A percentile compares a stretch with the other conserved stretches of the same genome.
These are phyloP conservation scores for Cydonia oblonga DNA, from an alignment of 331 rosid species.

Conservation along the genomic window DNA sequence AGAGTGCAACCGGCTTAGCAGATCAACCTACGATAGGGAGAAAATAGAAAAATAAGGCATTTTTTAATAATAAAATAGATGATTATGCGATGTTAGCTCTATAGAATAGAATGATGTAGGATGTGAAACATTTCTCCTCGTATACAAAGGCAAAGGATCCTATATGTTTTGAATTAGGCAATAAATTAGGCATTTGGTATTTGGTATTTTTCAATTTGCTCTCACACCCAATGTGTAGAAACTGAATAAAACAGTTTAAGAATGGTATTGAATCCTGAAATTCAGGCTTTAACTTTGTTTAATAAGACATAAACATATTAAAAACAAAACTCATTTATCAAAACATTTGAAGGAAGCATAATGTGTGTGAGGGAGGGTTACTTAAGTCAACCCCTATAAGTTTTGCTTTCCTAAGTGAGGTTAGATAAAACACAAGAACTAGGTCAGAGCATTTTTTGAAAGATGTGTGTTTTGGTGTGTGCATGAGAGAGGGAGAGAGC, in stretches of 20 bases:
- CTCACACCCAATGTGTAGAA: conserved; percentile 34
- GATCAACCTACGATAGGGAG: conserved; percentile 59
- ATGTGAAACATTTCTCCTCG: too few relatives aligned
- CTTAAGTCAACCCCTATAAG: not conserved
- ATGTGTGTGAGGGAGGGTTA: not conserved
- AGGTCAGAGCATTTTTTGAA: not conserved
- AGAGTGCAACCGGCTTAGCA: conserved; percentile 63
- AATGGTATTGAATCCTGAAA: conserved; percentile 7
- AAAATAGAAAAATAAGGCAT: not conserved
- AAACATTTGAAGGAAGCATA: not conserved
- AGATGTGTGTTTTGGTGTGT: not conserved
- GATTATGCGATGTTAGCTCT: too few relatives aligned
- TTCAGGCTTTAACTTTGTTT: conserved; percentile 23
- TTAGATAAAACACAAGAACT: not conserved
- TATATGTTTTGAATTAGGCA: too few relatives aligned
- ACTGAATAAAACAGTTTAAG: conserved; percentile 7
- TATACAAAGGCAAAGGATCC: too few relatives aligned
- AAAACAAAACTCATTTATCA: not conserved
- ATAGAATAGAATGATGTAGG: too few relatives aligned
- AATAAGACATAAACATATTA: not conserved
- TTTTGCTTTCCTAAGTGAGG: not conserved
- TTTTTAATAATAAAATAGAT: not conserved
- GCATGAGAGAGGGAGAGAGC: not conserved
- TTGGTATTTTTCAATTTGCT: not conserved
- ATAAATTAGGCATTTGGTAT: too few relatives aligned